These are phyloP conservation scores for Thalia dealbata DNA, from an alignment of 176 grass and related monocot genomes.

Conservation along the genomic window DNA sequence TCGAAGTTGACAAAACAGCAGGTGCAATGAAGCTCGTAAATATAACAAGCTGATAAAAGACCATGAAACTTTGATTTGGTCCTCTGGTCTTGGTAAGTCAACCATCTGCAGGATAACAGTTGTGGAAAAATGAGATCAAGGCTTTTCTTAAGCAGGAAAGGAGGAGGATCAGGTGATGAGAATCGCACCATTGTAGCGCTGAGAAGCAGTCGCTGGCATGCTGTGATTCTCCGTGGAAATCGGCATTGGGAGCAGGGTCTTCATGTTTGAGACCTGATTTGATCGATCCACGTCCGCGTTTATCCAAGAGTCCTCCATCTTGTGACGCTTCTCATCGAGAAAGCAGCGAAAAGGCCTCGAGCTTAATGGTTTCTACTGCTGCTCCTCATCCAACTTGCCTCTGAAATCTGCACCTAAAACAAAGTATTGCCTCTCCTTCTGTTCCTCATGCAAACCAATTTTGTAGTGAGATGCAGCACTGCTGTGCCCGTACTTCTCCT, in stretches of 20 bases:
- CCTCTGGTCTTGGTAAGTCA: not conserved
- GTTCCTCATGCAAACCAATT: slow-evolving; percentile 9
- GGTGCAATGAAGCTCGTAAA: not conserved
- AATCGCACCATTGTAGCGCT: not conserved
- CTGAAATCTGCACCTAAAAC: slow-evolving; percentile 18
- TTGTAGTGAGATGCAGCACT: slow-evolving; percentile 1
- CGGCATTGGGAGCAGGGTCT: slow-evolving; percentile 1
- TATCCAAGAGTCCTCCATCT: not conserved
- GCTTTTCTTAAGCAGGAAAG: not conserved
- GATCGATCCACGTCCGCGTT: not conserved
- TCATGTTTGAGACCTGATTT: not conserved
- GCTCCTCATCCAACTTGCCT: not conserved
- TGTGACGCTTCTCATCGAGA: slow-evolving; percentile 21
- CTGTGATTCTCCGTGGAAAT: not conserved
- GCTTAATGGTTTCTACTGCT: not conserved
- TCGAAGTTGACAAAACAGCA: not conserved
- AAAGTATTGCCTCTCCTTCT: slow-evolving; percentile 19
- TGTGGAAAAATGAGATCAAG: not conserved
- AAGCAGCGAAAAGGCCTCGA: slow-evolving; percentile 28
- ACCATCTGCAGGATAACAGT: not conserved
- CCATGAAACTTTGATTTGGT: not conserved
- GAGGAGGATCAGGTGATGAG: not conserved
- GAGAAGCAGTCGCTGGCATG: not conserved
- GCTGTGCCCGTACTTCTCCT: not conserved
- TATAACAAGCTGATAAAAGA: not conserved